phyloP scores from a whole-genome alignment of 2,329 filamentous ascomycete species.

The Pyrenochaeta sp. region DNA sequence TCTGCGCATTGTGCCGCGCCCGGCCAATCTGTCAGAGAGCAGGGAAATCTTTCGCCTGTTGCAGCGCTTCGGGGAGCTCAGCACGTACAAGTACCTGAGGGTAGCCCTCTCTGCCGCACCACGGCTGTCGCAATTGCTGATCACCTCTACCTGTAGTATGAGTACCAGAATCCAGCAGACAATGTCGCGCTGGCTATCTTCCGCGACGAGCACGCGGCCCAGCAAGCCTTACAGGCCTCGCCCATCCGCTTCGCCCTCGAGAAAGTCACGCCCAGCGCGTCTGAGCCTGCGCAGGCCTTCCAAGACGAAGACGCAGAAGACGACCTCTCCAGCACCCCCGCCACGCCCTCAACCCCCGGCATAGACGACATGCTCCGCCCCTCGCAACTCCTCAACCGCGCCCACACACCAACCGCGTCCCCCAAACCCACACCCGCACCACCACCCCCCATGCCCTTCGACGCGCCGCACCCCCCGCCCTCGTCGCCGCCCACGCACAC shows the following conservation, averaged over 20 bases:
- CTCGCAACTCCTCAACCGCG: slow-evolving; percentile 28
- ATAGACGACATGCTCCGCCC: slow-evolving; percentile 43
- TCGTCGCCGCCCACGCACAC: slow-evolving; percentile 1
- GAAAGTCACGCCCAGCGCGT: slow-evolving; percentile 20
- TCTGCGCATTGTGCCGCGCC: slow-evolving; percentile 56
- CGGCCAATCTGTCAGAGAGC: slow-evolving; percentile 57
- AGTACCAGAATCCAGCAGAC: slow-evolving; percentile 50
- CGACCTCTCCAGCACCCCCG: slow-evolving; percentile 5
- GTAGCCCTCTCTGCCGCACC: no score
- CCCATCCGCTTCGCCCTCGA: slow-evolving; percentile 58
- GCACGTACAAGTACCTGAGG: slow-evolving; percentile 55
- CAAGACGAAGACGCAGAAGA: slow-evolving; percentile 20
- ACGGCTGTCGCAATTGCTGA: not conserved
- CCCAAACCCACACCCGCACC: slow-evolving; percentile 3
- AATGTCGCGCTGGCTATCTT: slow-evolving; percentile 58
- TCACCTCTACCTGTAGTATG: slow-evolving; percentile 45
- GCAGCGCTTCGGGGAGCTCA: slow-evolving; percentile 58
- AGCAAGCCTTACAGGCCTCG: slow-evolving; percentile 52
- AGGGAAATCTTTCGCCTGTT: slow-evolving; percentile 58
- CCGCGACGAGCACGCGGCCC: slow-evolving; percentile 49
- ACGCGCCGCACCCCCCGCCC: slow-evolving; percentile 10
- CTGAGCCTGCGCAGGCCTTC: not conserved
- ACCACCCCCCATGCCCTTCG: slow-evolving; percentile 34
- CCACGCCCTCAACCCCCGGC: slow-evolving; percentile 14
- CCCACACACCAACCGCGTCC: slow-evolving; percentile 9